Evolutionary conservation across 1,284 basidiomycete species (phyloP), one percentile per base, ranked within the genome.

Genomic region (Waitea zeae): DNA sequence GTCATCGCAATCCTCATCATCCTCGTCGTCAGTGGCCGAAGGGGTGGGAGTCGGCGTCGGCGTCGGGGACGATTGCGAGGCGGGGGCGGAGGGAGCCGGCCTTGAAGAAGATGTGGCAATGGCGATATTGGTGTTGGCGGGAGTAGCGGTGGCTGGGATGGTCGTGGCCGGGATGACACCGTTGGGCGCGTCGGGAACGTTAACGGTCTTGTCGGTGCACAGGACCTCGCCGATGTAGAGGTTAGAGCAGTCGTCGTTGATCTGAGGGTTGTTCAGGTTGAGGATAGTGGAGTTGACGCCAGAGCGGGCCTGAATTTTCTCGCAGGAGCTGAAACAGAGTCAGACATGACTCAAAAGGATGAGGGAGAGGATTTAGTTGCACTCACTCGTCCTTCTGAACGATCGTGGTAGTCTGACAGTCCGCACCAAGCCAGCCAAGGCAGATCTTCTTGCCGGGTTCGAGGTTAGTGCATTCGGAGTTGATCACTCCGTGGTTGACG

Each of bases 241-340:
- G 56, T 80, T 80, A 42, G 43, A 44, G 49, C 78, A 80, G 0
- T 51, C 56, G 1, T 40, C 11, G 45, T 70, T 46, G 44, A 81
- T 54, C 49, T 78, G 69, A n/a, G 75, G 76, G 64, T 80, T 80
- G 63, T 79, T 78, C 40, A 39, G 9, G 44, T 47, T 53, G 34
- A 80, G 54, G 3, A 68, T 52, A 24, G 69, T 70, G 4, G 42
- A 34, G 56, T 75, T 70, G 47, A 75, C 42, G 28, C 53, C 47
- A 40, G 52, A 41, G 2, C 30, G 38, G 17, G 29, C 3, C 19
- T 57, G 42, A 39, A 80, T 54, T 4, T 6, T 36, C 7, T 69
- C 61, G 48, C 77, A 73, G 7, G 22, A 7, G n/a, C 22, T 26
- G 22, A 26, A 7, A 26, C 7, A 35, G 53, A 56, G 44, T 80